phyloP scores from a whole-genome alignment of 352 stramenopile species.

The Globisporangium radiosum region DNA sequence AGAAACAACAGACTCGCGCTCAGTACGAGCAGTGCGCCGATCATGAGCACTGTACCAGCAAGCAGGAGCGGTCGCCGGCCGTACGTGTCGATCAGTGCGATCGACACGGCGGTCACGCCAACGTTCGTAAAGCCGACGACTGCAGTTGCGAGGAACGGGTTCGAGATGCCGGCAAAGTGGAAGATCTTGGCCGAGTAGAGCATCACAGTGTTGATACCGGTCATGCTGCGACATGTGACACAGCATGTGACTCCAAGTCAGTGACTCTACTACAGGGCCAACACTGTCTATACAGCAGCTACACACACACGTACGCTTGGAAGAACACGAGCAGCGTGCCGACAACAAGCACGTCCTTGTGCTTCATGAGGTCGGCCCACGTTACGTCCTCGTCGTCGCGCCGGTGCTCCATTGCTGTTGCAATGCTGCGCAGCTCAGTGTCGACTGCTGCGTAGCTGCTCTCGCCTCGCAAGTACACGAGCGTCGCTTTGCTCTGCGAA shows the following conservation, averaged over 20 bases:
- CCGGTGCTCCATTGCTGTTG: slow-evolving; percentile 51
- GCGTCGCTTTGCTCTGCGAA: slow-evolving; percentile 17
- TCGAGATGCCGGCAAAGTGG: slow-evolving; percentile 81
- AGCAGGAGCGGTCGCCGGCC: slow-evolving; percentile 72
- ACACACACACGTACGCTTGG: slow-evolving; percentile 38
- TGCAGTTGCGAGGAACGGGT: slow-evolving; percentile 77
- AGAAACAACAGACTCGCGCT: slow-evolving; percentile 63
- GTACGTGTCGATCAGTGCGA: slow-evolving; percentile 67
- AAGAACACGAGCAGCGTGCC: slow-evolving; percentile 74
- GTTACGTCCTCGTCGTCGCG: slow-evolving; percentile 30
- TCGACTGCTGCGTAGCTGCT: slow-evolving; percentile 37
- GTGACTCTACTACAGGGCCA: too few species aligned
- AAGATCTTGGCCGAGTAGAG: slow-evolving; percentile 91
- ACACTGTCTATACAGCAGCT: not conserved
- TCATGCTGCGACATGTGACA: slow-evolving; percentile 37
- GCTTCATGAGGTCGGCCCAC: slow-evolving; percentile 45
- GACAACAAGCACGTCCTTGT: slow-evolving; percentile 54
- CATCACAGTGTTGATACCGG: slow-evolving; percentile 90
- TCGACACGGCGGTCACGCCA: slow-evolving; percentile 67
- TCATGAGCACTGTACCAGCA: slow-evolving; percentile 67
- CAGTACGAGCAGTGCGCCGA: slow-evolving; percentile 52
- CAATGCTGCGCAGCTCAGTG: slow-evolving; percentile 55
- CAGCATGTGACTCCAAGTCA: too few species aligned
- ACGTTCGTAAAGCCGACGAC: slow-evolving; percentile 75
- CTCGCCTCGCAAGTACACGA: slow-evolving; percentile 36